These are phyloP conservation scores for Meyerozyma athensensis DNA, from an alignment of 1,139 yeast genomes.

Conservation along the genomic window DNA sequence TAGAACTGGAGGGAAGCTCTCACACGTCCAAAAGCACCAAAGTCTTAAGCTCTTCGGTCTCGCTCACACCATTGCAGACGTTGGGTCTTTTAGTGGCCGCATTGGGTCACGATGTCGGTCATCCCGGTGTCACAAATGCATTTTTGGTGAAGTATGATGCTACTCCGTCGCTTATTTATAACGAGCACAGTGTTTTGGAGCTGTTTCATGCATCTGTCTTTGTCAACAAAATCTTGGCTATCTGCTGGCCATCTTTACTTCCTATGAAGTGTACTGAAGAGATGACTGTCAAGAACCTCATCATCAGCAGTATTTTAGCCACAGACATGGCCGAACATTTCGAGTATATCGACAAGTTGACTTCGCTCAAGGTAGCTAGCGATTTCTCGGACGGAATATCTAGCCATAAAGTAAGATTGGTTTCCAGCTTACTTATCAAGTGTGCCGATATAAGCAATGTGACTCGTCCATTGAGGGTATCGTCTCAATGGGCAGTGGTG, in stretches of 20 bases:
- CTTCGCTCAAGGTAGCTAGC: conserved; percentile 15
- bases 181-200: conserved; percentile 72
- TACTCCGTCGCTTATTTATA: conserved; percentile 59
- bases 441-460: conserved; percentile 95
- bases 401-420: conserved; percentile 34
- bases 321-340: conserved; percentile 95
- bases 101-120: conserved; percentile 93
- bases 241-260: conserved; percentile 60
- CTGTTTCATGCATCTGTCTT: conserved; percentile 79
- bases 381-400: conserved; percentile 14
- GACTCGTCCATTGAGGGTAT: conserved; percentile 68
- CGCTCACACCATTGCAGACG: conserved; percentile 43
- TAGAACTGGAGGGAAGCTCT: not conserved
- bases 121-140: conserved; percentile 88
- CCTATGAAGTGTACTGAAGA: conserved; percentile 2
- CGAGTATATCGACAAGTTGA: conserved; percentile 56
- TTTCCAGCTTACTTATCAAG: conserved; percentile 69
- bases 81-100: conserved; percentile 72
- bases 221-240: conserved; percentile 47
- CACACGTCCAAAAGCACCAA: not conserved
- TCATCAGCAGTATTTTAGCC: conserved; percentile 58
- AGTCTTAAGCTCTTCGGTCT: not conserved
- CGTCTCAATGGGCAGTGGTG: conserved; percentile 82
- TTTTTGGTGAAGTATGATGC: conserved; percentile 60
- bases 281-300: conserved; percentile 24